A percentile compares a stretch with the other conserved stretches of the same genome.
Conservation (phyloP, 2,329 filamentous ascomycete genomes). For the Lachnellula cervina region DNA sequence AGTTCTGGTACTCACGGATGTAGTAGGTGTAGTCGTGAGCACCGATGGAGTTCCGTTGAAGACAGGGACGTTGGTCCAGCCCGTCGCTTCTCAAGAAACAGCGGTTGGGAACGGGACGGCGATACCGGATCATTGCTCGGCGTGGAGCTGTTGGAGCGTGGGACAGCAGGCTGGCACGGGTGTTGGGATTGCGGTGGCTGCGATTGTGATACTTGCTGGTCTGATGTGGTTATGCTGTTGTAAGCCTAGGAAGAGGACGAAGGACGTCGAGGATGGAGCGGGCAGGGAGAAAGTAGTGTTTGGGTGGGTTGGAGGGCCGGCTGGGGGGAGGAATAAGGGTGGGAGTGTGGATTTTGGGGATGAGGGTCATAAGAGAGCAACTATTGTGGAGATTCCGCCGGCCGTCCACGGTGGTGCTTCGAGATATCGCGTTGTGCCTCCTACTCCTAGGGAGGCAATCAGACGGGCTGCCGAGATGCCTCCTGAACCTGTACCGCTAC, state of each 20-base stretch:
- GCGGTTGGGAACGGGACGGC: not conserved
- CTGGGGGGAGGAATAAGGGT: too few relatives aligned
- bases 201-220: not conserved
- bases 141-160: conserved; percentile 11
- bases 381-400: too few relatives aligned
- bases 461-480: too few relatives aligned
- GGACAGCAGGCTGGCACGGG: conserved; percentile 3
- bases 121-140: not conserved
- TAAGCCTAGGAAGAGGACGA: not conserved
- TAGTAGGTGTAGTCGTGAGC: conserved; percentile 10
- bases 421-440: too few relatives aligned
- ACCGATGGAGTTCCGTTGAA: not conserved
- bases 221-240: conserved; percentile 3
- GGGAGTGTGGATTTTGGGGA: too few relatives aligned
- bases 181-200: not conserved
- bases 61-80: conserved; percentile 12
- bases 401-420: too few relatives aligned
- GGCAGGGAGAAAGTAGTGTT: not conserved
- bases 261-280: not conserved
- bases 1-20: conserved; percentile 14
- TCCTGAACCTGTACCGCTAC: too few relatives aligned
- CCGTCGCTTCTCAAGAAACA: not conserved
- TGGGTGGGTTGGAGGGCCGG: not conserved
- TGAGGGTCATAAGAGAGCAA: too few relatives aligned
- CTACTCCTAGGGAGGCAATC: too few relatives aligned